Evolutionary conservation across 2,329 filamentous ascomycete species (phyloP), one percentile per base, ranked within the genome.

Genomic region (Scedosporium boydii): DNA sequence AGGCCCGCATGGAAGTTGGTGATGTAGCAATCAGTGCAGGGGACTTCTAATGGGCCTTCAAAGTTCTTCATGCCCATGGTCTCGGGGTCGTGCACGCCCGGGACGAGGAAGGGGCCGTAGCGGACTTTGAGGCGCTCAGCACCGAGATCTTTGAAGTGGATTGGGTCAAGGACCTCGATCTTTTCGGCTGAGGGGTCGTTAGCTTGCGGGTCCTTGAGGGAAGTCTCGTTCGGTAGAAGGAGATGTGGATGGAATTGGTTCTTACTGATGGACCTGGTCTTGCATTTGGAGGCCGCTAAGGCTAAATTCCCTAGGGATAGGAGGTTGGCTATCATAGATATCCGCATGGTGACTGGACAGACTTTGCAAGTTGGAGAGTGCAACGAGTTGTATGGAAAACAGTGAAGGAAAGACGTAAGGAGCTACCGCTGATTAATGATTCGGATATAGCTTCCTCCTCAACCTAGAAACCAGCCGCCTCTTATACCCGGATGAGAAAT

Each of bases 1-100:
- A 75, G 66, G 14, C 62, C 67, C 18, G 68, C 67, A 34, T 67
- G 56, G 42, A 70, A 66, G 48, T 62, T 63, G 2, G 70, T 72
- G 51, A 74, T 61, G 41, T 66, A 57, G 48, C 69, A 71, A 58
- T 69, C 66, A 1, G 44, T 55, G 62, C 69, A 71, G 6, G 69
- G 69, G 21, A 65, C 26, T 12, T 58, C 26, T 4, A 64, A 58
- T 10, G 58, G 48, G 53, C 63, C 42, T 26, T 55, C 48, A 59
- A 66, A 69, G 14, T 42, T 60, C 29, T 59, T 63, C 64, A 68
- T 67, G 34, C 65, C 66, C 56, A 61, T 59, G 58, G 60, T 57
- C 9, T 55, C 56, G 9, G 29, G n/a, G 59, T 65, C 63, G 57
- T 64, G 26, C 10, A 60, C 61, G 14, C 64, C 46, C 14, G 68